A percentile compares a stretch with the other conserved stretches of the same genome.
Evolutionary conservation across 2,329 filamentous ascomycete species (phyloP).

Genomic region (Parascedosporium putredinis): DNA sequence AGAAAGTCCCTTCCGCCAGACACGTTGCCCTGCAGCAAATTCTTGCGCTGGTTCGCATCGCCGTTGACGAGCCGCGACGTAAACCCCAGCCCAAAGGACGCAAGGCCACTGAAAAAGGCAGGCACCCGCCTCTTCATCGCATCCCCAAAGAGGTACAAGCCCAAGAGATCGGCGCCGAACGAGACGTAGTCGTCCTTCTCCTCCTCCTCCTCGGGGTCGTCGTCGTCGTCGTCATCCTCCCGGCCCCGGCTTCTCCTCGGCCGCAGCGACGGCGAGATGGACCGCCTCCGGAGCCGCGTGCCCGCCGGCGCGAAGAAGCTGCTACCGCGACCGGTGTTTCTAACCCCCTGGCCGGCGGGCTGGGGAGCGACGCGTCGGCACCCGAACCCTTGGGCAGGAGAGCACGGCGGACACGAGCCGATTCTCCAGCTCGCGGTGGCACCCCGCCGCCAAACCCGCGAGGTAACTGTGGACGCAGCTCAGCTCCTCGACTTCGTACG

Average conservation of each 20-base stretch:
- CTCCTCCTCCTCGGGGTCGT: no score
- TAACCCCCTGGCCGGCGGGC: no score
- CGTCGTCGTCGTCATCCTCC: no score
- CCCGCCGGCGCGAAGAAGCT: no score
- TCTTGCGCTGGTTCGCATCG: not conserved
- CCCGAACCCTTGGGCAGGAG: not conserved
- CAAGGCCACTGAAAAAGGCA: not conserved
- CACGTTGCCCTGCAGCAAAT: not conserved
- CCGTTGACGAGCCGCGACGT: not conserved
- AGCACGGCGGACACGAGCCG: not conserved
- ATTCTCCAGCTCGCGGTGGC: not conserved
- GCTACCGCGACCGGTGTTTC: no score
- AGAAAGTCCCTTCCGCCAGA: not conserved
- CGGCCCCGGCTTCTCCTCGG: no score
- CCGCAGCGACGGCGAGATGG: not conserved
- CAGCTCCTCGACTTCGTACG: not conserved
- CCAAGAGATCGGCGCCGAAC: not conserved
- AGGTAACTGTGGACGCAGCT: conserved; percentile 1
- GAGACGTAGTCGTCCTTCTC: not conserved
- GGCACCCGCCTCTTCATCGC: not conserved
- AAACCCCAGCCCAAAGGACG: not conserved
- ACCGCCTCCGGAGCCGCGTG: no score
- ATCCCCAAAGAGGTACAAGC: not conserved
- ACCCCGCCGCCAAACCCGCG: not conserved
- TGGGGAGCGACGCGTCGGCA: no score